Evolutionary conservation across 306 rosid species (phyloP), one percentile per base, ranked within the genome.

Genomic region (Prunus persica): DNA sequence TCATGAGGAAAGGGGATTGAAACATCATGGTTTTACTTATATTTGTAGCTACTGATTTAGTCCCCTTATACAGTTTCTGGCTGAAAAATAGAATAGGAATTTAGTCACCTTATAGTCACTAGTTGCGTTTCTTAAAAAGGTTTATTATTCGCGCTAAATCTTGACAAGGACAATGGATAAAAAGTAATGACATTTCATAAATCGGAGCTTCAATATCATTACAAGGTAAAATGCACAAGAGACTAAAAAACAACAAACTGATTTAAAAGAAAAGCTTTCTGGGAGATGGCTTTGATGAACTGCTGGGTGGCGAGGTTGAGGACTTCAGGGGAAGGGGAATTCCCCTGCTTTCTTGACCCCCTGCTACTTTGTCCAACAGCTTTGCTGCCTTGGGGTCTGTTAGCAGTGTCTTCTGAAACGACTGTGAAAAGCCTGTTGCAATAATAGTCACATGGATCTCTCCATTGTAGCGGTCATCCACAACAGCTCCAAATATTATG

Each of bases 341-440:
- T 78, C 86, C 81, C 88, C 87, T 91, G 85, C 82, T 82, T 78
- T 89, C 93, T 90, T 89, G 87, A 43, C 85, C 88, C 12, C 86
- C 93, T 5, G 79, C 84, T 5, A 81, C 84, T 81, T 89, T 89
- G 70, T 93, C 92, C 43, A 80, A 52, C 74, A 86, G 86, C 78
- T 86, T 90, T 62, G 91, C 90, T 41, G 94, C 96, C 87, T 86
- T 90, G 58, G 98, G 98, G 79, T 94, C 98, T 71, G 97, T 84
- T 34, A 94, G 86, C 4, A 94, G 81, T 27, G 82, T 90, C 91
- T 90, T 90, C 82, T 94, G 98, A 78, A 91, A 94, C 28, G 98
- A 91, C 78, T 94, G 93, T 5, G 98, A 91, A 81, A 94, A 94
- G 43, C 98, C 98, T 0, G 98, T 94, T 15, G 98, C 98, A 51